Percentiles rank a stretch among this genome's conserved stretches.
These are phyloP conservation scores for Chlamydomonas reinhardtii DNA, from an alignment of 163 green algal genomes.

Conservation along the genomic window DNA sequence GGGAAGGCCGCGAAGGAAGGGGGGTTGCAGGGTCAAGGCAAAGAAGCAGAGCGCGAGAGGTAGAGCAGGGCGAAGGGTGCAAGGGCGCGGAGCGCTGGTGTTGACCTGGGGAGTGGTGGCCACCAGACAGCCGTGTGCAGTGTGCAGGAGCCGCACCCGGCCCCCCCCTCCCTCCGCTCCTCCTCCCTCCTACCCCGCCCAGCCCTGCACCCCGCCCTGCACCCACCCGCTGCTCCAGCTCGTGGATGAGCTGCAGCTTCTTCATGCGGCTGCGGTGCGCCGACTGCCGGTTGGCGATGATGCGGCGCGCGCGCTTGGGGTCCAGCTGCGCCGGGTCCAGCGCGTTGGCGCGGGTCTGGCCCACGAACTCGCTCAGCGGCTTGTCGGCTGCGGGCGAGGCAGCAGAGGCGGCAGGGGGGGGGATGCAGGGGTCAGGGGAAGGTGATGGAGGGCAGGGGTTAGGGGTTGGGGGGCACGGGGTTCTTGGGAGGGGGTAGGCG, in stretches of 20 bases:
- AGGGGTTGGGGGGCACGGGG: background rate
- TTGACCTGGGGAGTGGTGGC: too few relatives aligned
- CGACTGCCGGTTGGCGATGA: conserved; percentile 81
- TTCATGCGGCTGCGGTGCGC: conserved; percentile 64
- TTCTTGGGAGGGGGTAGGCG: background rate
- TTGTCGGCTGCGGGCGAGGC: background rate
- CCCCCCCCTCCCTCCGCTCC: too few relatives aligned
- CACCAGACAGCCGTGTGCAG: too few relatives aligned
- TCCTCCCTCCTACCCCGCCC: too few relatives aligned
- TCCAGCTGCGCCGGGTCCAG: conserved; percentile 63
- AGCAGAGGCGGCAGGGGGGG: too few relatives aligned
- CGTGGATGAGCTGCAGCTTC: conserved; percentile 46
- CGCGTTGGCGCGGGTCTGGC: conserved; percentile 65
- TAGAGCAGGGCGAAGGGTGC: too few relatives aligned
- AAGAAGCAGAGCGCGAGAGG: too few relatives aligned
- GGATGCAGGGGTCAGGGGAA: too few relatives aligned
- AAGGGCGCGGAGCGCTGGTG: too few relatives aligned
- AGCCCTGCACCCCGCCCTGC: background rate
- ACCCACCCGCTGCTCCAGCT: conserved; percentile 36
- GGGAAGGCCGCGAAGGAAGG: background rate
- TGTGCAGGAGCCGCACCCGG: background rate
- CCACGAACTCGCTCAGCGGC: conserved; percentile 48
- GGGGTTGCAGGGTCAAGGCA: background rate
- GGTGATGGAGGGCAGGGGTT: background rate
- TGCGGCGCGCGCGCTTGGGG: conserved; percentile 67